Evolutionary conservation across 2,329 filamentous ascomycete species (phyloP).

Genomic region (Sclerotinia spermophila): DNA sequence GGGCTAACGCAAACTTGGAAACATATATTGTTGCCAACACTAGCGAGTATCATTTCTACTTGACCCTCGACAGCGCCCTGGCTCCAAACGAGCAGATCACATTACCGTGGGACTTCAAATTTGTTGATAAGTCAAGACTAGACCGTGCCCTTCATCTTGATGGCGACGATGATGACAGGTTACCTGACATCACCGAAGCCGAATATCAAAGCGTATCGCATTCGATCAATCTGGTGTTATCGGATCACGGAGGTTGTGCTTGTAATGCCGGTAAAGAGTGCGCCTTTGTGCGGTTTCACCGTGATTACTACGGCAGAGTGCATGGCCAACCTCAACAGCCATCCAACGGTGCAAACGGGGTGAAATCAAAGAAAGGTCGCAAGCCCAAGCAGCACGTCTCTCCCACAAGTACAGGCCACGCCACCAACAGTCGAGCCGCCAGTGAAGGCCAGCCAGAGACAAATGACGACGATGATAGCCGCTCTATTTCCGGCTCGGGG

Average conservation of each 20-base stretch:
- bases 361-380: conserved; percentile 37
- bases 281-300: conserved; percentile 60
- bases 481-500: conserved; percentile 48
- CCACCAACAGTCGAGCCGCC: conserved; percentile 59
- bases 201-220: conserved; percentile 59
- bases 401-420: conserved; percentile 58
- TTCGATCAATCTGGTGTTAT: conserved; percentile 67
- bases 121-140: conserved; percentile 53
- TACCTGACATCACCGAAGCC: conserved; percentile 44
- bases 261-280: conserved; percentile 63
- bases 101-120: conserved; percentile 64
- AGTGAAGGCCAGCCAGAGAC: conserved; percentile 60
- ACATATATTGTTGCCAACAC: conserved; percentile 68
- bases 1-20: conserved; percentile 82
- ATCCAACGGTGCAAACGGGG: conserved; percentile 34
- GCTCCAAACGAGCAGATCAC: conserved; percentile 60
- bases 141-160: conserved; percentile 55
- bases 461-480: conserved; percentile 49
- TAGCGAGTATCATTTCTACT: conserved; percentile 87
- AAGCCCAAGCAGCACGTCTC: conserved; percentile 57
- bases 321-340: conserved; percentile 45
- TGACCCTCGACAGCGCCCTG: conserved; percentile 78
- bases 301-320: conserved; percentile 50
- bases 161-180: conserved; percentile 55
- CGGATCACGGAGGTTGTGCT: conserved; percentile 76